Percentiles rank a stretch among this genome's conserved stretches.
These are phyloP conservation scores for Euphorbia pulcherrima DNA, from an alignment of 345 rosid species.

Conservation along the genomic window DNA sequence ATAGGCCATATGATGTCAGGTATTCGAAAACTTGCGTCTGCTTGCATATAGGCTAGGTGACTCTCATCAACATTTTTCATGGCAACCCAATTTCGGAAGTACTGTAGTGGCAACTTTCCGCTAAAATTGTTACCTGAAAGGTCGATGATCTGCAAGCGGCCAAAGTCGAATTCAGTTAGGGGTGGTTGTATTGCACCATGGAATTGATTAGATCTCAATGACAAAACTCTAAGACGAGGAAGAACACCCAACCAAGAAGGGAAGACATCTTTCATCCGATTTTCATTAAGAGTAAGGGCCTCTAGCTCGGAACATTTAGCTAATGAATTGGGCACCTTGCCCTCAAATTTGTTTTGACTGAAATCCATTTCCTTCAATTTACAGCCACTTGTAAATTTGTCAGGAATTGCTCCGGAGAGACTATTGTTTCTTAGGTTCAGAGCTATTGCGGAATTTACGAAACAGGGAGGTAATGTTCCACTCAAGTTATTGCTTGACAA, in stretches of 20 bases:
- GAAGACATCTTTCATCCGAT: slow-evolving; percentile 1
- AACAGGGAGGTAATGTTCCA: neutral
- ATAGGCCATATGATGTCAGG: too few relatives aligned
- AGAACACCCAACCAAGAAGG: slow-evolving; percentile 8
- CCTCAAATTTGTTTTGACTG: slow-evolving; percentile 6
- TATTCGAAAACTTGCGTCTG: too few relatives aligned
- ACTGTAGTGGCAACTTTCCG: neutral
- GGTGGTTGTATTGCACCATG: neutral
- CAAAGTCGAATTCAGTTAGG: neutral
- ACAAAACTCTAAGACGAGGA: neutral
- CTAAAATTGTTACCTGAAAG: slow-evolving; percentile 6
- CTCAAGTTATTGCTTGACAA: neutral
- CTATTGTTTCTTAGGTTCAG: neutral
- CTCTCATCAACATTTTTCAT: neutral
- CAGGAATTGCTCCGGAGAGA: neutral
- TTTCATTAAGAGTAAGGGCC: slow-evolving; percentile 2
- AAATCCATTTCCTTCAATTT: neutral
- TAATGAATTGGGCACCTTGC: slow-evolving; percentile 15
- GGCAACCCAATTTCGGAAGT: neutral
- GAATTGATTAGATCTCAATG: neutral
- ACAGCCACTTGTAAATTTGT: neutral
- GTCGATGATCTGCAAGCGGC: neutral
- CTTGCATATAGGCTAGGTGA: slow-evolving; percentile 1
- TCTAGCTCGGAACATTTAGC: neutral
- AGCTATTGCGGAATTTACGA: neutral